Evolutionary conservation across 352 stramenopile genomes (phyloP), one percentile per base, ranked within the genome.

Genomic region (Phytophthora sojae): DNA sequence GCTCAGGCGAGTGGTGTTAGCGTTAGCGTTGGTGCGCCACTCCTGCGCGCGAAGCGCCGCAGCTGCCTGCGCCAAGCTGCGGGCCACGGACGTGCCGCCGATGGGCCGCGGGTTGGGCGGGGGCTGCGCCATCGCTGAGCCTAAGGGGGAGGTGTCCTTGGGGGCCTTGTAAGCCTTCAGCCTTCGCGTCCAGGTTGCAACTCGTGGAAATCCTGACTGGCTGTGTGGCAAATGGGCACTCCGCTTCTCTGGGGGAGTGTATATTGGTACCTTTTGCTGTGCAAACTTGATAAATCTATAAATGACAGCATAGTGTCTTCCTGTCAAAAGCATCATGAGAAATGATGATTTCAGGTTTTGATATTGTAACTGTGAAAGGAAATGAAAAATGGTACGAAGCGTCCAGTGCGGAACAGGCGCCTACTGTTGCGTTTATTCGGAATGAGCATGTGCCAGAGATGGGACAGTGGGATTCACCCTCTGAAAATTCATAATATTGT

Each of bases 11-110:
- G 30, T 9, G 30, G 0, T 21, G 21, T 21, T 35, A 35, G 9
- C 30, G 30, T 9, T 35, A 7, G 9, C 7, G 30, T 9, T 35
- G 26, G 9, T 23, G 9, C 58, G 59, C 69, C 69, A 77, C 35
- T 77, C 69, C 11, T 67, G 61, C 4, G 64, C 57, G 29, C 69
- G 69, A 25, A 77, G 64, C 2, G 69, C 58, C 1, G 69, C 69
- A 0, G 69, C 69, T 6, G 69, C 64, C 14, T 59, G 39, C 2
- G 64, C 49, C 23, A 77, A 51, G 23, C 64, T 77, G 39, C 64
- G 64, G 2, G 64, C 64, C 19, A 77, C 64, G 17, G 64, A 73
- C n/a, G 61, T 50, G 7, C 45, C 19, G 45, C 9, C 12, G 45
- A 19, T n/a, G 55, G 15, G 9, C 29, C 7, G 59, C 9, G 61